Evolutionary conservation across 495 filamentous ascomycete genomes (phyloP), one percentile per base, ranked within the genome.

Genomic region (Penicillium macrosclerotiorum): DNA sequence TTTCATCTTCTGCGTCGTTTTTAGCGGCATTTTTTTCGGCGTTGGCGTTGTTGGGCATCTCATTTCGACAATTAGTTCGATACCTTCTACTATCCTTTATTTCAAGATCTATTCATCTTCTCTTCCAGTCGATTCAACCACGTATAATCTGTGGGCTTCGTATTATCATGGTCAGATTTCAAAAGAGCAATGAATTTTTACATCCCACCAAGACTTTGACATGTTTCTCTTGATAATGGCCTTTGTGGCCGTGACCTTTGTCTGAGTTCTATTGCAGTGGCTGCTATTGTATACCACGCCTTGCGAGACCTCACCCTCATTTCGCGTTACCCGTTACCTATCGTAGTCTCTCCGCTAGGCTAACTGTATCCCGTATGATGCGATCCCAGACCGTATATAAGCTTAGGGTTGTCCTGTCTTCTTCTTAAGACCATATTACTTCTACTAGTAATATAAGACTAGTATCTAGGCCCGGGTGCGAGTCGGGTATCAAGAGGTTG

Each of bases 21-120:
- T 60, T 60, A 67, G 63, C 63, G 63, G 63, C 61, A 64, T n/a
- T n/a, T 63, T 43, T 54, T 63, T 48, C 47, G 63, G 64, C 61
- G 64, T 67, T 66, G 41, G 33, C 18, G 37, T 30, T 34, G 43
- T 49, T 51, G 32, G 44, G 38, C 44, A 54, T 48, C 31, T 23
- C 29, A 30, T 44, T 36, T 55, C 26, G 16, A 34, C n/a, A n/a
- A n/a, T n/a, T n/a, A n/a, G n/a, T 39, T 40, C 34, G 37, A 45
- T 56, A 52, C 29, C 40, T 43, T 26, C 19, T 50, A 32, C 39
- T 43, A 49, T 43, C 42, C 44, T 29, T 32, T 12, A 14, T 30
- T 22, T 43, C 30, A 13, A 3, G 29, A n/a, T 9, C 29, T 3
- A 32, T 32, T 32, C 11, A n/a, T n/a, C n/a, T n/a, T n/a, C n/a